Evolutionary conservation across 257 asterid genomes (phyloP), one percentile per base, ranked within the genome.

Genomic region (Primulina eburnea): DNA sequence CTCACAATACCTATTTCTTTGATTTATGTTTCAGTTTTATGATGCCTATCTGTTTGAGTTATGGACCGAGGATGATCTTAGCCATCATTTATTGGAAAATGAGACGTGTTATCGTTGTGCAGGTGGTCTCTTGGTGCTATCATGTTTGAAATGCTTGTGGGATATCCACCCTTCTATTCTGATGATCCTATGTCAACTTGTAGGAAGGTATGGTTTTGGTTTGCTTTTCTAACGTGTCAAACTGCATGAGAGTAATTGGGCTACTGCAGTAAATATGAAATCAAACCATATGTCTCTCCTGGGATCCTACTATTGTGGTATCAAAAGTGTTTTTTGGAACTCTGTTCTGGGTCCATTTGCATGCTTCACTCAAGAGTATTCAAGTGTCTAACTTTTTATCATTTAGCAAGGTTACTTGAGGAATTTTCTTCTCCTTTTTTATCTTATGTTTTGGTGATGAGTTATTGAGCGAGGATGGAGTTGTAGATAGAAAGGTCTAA

Each of bases 101-200:
- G 70, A 71, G 59, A 67, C 16, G 64, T 69, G 37, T 68, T 29
- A 65, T 75, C 66, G 68, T 65, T 84, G 32, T 83, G 79, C 77
- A 90, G 99, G 99, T 93, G 99, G 99, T 93, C 99, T 47, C 97
- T 93, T 76, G 98, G 98, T 64, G 97, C 98, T 74, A 93, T 93
- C 80, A 93, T 90, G 98, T 93, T 78, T 73, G 99, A 93, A 86
- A 93, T 90, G 99, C 94, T 93, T 65, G 96, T 93, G 38, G 99
- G 99, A 47, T 93, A 93, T 76, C 98, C 98, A 37, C 98, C 98
- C 74, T 92, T 92, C 83, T 92, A 92, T 75, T 88, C 98, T 47
- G 99, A 93, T 75, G 99, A 93, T 73, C 99, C 97, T 64, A 93
- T 93, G 99, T 85, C 99, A 32, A 93, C 99, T 38, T 93, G 99